Evolutionary conservation across 2,329 filamentous ascomycete genomes (phyloP).

Genomic region (Aspergillus tamarii): DNA sequence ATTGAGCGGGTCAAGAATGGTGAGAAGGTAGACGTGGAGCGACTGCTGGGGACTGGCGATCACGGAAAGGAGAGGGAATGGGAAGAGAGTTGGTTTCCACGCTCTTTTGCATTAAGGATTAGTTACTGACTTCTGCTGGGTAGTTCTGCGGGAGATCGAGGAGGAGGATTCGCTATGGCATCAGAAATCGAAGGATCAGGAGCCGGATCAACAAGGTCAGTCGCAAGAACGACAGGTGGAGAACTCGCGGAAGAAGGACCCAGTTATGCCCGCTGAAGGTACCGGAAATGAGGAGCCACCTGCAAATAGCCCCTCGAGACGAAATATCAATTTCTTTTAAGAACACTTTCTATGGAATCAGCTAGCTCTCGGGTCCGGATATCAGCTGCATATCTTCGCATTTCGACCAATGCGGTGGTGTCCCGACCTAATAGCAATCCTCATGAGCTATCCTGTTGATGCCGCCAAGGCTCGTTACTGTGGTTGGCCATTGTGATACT

Average conservation of each 20-base stretch:
- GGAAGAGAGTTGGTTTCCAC: conserved; percentile 70
- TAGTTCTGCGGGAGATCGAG: conserved; percentile 45
- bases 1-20: conserved; percentile 51
- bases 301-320: conserved; percentile 22
- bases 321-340: conserved; percentile 38
- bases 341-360: neutral
- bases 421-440: neutral
- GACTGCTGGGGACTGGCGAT: conserved; percentile 77
- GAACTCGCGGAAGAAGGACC: conserved; percentile 20
- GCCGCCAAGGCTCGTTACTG: neutral
- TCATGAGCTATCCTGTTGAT: neutral
- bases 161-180: conserved; percentile 45
- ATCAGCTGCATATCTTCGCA: neutral
- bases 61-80: conserved; percentile 76
- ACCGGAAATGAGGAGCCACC: conserved; percentile 16
- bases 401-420: neutral
- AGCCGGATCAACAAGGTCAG: conserved; percentile 13
- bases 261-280: conserved; percentile 17
- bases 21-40: conserved; percentile 79
- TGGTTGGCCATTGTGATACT: neutral
- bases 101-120: conserved; percentile 2
- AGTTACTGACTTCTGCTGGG: neutral
- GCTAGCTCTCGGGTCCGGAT: neutral
- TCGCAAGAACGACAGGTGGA: conserved; percentile 16
- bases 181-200: conserved; percentile 25